Conservation (phyloP, 2,329 filamentous ascomycete genomes). For the Fusarium equiseti region DNA sequence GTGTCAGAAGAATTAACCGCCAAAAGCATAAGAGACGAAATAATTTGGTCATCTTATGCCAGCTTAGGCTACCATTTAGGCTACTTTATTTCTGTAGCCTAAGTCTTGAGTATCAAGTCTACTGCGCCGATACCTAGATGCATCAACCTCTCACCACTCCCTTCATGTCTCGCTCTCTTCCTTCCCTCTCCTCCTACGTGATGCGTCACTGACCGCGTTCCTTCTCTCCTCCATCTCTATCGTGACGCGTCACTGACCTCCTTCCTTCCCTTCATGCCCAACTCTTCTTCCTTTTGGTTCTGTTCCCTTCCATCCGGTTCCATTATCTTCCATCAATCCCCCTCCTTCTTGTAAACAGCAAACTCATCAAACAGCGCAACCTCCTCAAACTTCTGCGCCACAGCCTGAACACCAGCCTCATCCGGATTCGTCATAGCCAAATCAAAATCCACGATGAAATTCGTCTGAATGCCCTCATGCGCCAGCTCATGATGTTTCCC, state of each 20-base stretch:
- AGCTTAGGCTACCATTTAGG: background rate
- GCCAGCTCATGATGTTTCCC: background rate
- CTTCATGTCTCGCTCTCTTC: fast-evolving
- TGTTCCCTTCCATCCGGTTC: background rate
- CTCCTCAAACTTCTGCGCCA: conserved; percentile 17
- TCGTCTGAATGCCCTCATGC: background rate
- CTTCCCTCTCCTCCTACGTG: background rate
- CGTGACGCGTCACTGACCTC: too few relatives aligned
- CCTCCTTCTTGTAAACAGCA: conserved; percentile 16
- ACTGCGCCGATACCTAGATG: background rate
- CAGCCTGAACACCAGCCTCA: background rate
- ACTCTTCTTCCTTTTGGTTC: background rate
- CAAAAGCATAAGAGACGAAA: background rate
- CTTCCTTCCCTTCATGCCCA: background rate
- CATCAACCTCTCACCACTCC: background rate
- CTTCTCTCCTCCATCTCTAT: too few relatives aligned
- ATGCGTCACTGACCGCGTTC: too few relatives aligned
- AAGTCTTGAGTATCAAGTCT: background rate
- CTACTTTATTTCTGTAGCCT: too few relatives aligned
- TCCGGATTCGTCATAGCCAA: background rate
- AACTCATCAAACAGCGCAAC: conserved; percentile 20
- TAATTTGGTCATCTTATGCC: background rate
- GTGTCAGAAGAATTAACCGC: background rate
- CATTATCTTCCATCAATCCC: background rate
- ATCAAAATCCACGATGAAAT: conserved; percentile 13